Percentiles rank a stretch among this genome's conserved stretches.
Conservation (phyloP, 148 eudicot species). For the Chenopodium formosanum region DNA sequence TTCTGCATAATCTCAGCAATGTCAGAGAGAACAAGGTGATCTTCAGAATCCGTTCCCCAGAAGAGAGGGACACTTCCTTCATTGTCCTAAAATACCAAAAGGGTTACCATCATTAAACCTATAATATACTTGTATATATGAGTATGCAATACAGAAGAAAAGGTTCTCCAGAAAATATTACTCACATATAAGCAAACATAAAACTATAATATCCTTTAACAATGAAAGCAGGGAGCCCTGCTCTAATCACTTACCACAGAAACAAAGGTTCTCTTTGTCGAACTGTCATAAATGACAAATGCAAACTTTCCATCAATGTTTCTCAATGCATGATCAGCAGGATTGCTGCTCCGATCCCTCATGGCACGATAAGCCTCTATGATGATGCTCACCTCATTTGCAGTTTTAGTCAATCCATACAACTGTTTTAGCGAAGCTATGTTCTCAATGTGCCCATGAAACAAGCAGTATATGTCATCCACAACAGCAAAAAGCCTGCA, state of each 20-base stretch:
- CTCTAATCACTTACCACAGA: constrained; percentile 60
- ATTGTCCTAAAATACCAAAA: constrained; percentile 52
- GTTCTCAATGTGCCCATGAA: constrained; percentile 94
- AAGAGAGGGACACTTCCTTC: constrained; percentile 92
- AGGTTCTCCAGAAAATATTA: not conserved
- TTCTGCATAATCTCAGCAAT: constrained; percentile 59
- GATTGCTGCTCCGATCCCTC: constrained; percentile 89
- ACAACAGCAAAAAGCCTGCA: constrained; percentile 70
- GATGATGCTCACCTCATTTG: constrained; percentile 87
- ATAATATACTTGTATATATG: not conserved
- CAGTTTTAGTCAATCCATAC: constrained; percentile 80
- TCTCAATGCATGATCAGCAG: constrained; percentile 76
- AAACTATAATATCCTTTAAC: not conserved
- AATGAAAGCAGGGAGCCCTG: not conserved
- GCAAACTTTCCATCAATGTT: constrained; percentile 82
- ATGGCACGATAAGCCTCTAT: constrained; percentile 83
- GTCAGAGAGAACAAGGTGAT: constrained; percentile 67
- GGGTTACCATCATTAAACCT: not conserved
- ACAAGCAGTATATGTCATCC: constrained; percentile 93
- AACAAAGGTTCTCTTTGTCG: constrained; percentile 61
- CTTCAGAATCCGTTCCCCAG: constrained; percentile 94
- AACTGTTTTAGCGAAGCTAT: constrained; percentile 77
- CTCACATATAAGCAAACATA: not conserved
- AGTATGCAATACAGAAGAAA: constrained; percentile 1
- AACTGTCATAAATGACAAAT: constrained; percentile 68